Percentiles rank a stretch among this genome's conserved stretches.
Conservation (phyloP, 805 yeast species). For the Metschnikowia kunwiensis region DNA sequence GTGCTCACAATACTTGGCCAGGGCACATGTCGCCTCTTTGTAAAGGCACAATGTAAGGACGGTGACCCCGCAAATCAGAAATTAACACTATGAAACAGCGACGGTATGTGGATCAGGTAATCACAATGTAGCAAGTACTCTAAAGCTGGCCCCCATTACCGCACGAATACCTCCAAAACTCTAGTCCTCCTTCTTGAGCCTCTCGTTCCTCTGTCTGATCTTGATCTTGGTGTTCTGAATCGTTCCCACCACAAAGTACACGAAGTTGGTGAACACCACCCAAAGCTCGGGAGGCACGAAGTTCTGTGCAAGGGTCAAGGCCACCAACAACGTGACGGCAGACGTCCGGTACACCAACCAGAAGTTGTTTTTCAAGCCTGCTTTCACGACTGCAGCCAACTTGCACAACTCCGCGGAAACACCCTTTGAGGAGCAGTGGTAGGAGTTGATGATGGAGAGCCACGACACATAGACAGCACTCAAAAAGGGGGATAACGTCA, state of each 20-base stretch:
- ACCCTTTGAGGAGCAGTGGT: slow-evolving; percentile 6
- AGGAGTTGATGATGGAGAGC: slow-evolving; percentile 48
- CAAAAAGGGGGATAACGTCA: slow-evolving; percentile 54
- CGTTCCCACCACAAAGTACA: slow-evolving; percentile 60
- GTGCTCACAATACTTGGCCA: no score
- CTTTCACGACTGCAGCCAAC: slow-evolving; percentile 21
- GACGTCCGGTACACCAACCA: slow-evolving; percentile 49
- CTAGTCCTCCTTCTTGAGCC: slow-evolving; percentile 10
- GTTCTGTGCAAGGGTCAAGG: slow-evolving; percentile 54
- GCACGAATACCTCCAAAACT: background rate
- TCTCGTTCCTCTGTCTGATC: slow-evolving; percentile 19
- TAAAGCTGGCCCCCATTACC: no score
- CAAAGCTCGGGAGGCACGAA: slow-evolving; percentile 56
- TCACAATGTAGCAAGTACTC: no score
- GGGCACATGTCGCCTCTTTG: no score
- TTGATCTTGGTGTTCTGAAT: slow-evolving; percentile 57
- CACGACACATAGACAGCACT: slow-evolving; percentile 49
- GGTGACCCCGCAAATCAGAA: no score
- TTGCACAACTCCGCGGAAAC: slow-evolving; percentile 16
- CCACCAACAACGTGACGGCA: slow-evolving; percentile 50
- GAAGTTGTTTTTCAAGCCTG: slow-evolving; percentile 43
- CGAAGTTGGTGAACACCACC: slow-evolving; percentile 60
- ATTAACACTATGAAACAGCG: no score
- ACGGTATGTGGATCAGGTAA: no score
- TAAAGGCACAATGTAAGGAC: no score